Conservation (phyloP, 441 rosid genomes). For the Rhodomyrtus psidioides region DNA sequence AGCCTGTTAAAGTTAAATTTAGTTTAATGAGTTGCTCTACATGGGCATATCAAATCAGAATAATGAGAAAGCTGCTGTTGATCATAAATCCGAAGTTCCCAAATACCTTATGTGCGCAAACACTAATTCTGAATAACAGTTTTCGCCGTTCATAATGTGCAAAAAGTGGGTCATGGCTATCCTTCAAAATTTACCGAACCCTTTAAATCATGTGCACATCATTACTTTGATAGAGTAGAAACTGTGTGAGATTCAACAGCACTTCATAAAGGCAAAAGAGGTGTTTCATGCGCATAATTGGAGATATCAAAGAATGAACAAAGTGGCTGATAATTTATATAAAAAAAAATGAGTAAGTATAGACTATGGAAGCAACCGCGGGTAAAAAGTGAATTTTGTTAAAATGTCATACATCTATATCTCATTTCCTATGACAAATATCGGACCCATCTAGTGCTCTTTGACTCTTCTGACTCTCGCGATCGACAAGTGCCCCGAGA, state of each 20-base stretch:
- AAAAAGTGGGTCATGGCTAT: not conserved
- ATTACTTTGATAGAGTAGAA: not conserved
- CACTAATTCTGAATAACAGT: fast-evolving
- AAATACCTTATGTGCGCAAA: fast-evolving
- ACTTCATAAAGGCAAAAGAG: not conserved
- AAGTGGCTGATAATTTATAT: not conserved
- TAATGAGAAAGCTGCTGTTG: too few relatives aligned
- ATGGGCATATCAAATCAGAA: not conserved
- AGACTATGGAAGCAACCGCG: not conserved
- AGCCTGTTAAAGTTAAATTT: not conserved
- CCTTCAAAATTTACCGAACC: fast-evolving
- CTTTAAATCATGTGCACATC: fast-evolving
- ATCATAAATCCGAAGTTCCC: fast-evolving
- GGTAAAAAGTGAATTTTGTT: not conserved
- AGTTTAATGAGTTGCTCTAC: not conserved
- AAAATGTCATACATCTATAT: not conserved
- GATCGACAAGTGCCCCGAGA: too few relatives aligned
- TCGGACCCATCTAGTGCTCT: not conserved
- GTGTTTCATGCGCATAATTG: not conserved
- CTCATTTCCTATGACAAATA: not conserved
- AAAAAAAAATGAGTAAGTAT: not conserved
- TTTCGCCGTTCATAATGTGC: fast-evolving
- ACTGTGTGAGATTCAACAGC: not conserved
- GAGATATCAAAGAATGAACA: not conserved
- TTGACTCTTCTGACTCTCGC: not conserved